Evolutionary conservation across 805 yeast species (phyloP), one percentile per base, ranked within the genome.

Genomic region (Wickerhamiella azyma): DNA sequence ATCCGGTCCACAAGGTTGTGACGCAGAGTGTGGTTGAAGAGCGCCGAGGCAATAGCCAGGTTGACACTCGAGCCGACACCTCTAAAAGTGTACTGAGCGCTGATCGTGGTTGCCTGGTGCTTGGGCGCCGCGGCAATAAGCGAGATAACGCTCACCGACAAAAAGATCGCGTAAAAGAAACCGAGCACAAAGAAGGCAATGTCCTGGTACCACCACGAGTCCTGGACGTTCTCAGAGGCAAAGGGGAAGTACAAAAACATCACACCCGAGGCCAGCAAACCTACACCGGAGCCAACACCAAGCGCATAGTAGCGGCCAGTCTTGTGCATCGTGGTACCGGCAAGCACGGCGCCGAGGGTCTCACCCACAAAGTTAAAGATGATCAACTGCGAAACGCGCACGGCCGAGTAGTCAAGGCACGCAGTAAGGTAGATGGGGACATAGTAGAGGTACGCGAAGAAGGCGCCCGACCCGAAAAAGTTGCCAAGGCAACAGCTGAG

Each of bases 31-130:
- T 35, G 37, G 37, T 35, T 35, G 24, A 35, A 35, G 6, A 19
- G 21, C 21, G 37, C 37, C n/a, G 37, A 35, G 10, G 84, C 79
- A 9, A 79, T 54, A 1, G 88, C 67, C 13, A 85, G 86, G 36
- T 94, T 94, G 41, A 84, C 63, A 0, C 92, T 81, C 13, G 89
- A 80, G 0, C 94, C 94, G 0, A 86, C 79, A 9, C 89, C 79
- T 55, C 94, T 71, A 66, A 82, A 85, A 0, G 88, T 86, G 60
- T 88, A 86, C 57, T 85, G 94, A 48, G 88, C 82, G 0, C 94
- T 82, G 0, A 96, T 86, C 2, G 89, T 80, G 17, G 85, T 72
- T 1, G 96, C 95, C 60, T 85, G 94, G 56, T 70, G 74, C 45
- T 72, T 70, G 17, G 67, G 61, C 9, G 81, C 78, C 2, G 81